phyloP scores from a whole-genome alignment of 2,329 filamentous ascomycete genomes.

The Colletotrichum magnum region DNA sequence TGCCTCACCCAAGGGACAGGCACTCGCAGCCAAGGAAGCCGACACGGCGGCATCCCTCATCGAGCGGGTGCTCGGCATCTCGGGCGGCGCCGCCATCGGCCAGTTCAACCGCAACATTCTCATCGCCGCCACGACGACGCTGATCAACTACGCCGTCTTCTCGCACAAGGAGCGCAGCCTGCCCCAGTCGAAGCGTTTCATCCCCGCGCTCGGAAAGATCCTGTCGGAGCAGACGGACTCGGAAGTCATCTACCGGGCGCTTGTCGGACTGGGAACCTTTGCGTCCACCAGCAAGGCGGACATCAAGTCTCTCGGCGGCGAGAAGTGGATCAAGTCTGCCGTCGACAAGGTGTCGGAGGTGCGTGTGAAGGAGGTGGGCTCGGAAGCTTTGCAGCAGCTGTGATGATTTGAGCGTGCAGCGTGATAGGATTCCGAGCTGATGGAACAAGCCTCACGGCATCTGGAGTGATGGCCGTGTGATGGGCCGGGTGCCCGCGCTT shows the following conservation, averaged over 20 bases:
- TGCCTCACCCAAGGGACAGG: slow-evolving; percentile 78
- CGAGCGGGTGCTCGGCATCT: slow-evolving; percentile 70
- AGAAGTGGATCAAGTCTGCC: slow-evolving; percentile 58
- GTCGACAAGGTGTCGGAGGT: slow-evolving; percentile 61
- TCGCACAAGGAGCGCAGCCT: slow-evolving; percentile 63
- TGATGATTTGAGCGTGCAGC: background rate
- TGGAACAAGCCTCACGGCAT: background rate
- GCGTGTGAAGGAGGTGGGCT: slow-evolving; percentile 61
- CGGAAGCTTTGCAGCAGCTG: slow-evolving; percentile 60
- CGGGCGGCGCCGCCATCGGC: slow-evolving; percentile 63
- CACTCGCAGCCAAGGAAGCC: slow-evolving; percentile 70
- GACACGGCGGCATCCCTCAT: slow-evolving; percentile 75
- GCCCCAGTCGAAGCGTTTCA: slow-evolving; percentile 58
- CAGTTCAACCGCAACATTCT: slow-evolving; percentile 81
- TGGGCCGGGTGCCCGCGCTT: slow-evolving; percentile 20
- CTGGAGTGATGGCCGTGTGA: slow-evolving; percentile 28
- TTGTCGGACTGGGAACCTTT: slow-evolving; percentile 88
- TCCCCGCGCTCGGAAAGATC: slow-evolving; percentile 74
- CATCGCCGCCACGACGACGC: slow-evolving; percentile 84
- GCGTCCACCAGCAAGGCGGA: slow-evolving; percentile 67
- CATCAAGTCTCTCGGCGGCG: slow-evolving; percentile 58
- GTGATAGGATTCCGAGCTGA: background rate
- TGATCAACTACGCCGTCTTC: slow-evolving; percentile 88
- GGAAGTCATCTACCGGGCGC: slow-evolving; percentile 85
- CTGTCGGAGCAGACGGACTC: slow-evolving; percentile 79